Evolutionary conservation across 2,329 filamentous ascomycete species (phyloP).

Genomic region (Pseudogymnoascus sp.): DNA sequence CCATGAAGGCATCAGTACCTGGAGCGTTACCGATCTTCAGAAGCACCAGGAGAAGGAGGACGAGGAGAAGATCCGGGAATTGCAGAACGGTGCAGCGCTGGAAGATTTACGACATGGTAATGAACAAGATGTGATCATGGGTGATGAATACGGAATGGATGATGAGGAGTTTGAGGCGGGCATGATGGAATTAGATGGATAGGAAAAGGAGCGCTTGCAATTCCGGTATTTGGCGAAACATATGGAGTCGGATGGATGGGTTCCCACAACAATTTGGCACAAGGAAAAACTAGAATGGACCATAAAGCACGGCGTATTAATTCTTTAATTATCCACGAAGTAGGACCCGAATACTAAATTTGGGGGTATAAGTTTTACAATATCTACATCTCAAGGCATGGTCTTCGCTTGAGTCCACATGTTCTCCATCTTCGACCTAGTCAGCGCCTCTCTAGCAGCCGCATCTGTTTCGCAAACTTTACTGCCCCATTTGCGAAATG

Average conservation of each 20-base stretch:
- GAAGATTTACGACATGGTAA: slow-evolving; percentile 19
- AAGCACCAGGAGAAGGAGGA: slow-evolving; percentile 70
- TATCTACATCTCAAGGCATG: slow-evolving; percentile 18
- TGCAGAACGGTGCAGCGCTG: slow-evolving; percentile 42
- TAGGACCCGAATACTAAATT: not conserved
- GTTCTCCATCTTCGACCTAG: slow-evolving; percentile 82
- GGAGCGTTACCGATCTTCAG: slow-evolving; percentile 74
- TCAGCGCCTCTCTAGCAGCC: slow-evolving; percentile 73
- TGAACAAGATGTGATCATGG: slow-evolving; percentile 15
- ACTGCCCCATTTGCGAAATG: slow-evolving; percentile 81
- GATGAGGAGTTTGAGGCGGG: slow-evolving; percentile 40
- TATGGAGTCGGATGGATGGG: not conserved
- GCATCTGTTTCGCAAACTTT: slow-evolving; percentile 90
- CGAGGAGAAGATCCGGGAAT: slow-evolving; percentile 56
- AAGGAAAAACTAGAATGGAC: slow-evolving; percentile 16
- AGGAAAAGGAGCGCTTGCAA: slow-evolving; percentile 10
- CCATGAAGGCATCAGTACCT: slow-evolving; percentile 89
- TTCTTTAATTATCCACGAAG: not conserved
- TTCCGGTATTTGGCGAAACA: slow-evolving; percentile 6
- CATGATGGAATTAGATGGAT: slow-evolving; percentile 42
- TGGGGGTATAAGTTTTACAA: slow-evolving; percentile 2
- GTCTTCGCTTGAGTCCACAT: slow-evolving; percentile 89
- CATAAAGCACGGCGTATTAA: slow-evolving; percentile 1
- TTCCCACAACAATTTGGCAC: slow-evolving; percentile 1
- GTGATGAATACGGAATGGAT: slow-evolving; percentile 28